These are phyloP conservation scores for Botryotinia calthae DNA, from an alignment of 2,329 filamentous ascomycete species.

Conservation along the genomic window DNA sequence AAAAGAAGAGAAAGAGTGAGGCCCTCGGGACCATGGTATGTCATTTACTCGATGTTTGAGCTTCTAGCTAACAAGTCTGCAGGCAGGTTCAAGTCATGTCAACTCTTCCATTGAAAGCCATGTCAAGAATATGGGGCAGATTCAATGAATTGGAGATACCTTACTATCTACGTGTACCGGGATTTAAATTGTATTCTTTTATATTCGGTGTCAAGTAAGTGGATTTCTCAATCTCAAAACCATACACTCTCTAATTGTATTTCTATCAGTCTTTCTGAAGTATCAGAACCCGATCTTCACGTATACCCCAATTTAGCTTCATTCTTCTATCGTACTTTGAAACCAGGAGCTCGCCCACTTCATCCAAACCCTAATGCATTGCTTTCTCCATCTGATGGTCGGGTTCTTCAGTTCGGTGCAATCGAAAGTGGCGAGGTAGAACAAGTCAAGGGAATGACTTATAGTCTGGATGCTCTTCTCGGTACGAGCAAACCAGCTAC, in stretches of 20 bases:
- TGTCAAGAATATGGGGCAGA: conserved; percentile 68
- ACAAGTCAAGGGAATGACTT: conserved; percentile 98
- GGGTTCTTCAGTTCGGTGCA: conserved; percentile 84
- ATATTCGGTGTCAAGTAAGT: conserved; percentile 67
- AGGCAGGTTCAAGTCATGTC: conserved; percentile 73
- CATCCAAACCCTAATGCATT: conserved; percentile 78
- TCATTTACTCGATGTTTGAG: conserved; percentile 8
- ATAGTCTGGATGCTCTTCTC: conserved; percentile 88
- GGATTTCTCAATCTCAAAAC: neutral
- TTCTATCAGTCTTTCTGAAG: conserved; percentile 67
- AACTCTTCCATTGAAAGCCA: conserved; percentile 67
- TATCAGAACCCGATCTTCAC: conserved; percentile 83
- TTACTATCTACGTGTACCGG: conserved; percentile 66
- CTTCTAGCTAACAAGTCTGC: conserved; percentile 24
- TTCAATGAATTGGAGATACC: conserved; percentile 73
- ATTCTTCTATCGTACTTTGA: conserved; percentile 95
- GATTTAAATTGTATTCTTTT: conserved; percentile 72
- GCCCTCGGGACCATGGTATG: conserved; percentile 64
- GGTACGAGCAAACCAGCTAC: conserved; percentile 60
- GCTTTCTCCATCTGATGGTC: conserved; percentile 85
- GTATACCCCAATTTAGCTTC: conserved; percentile 88
- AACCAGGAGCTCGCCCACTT: conserved; percentile 81
- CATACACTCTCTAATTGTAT: conserved; percentile 25
- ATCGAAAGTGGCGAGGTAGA: conserved; percentile 95
- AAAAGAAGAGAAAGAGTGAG: conserved; percentile 56